phyloP scores from a whole-genome alignment of 2,329 filamentous ascomycete genomes.

The Anisogramma anomala region DNA sequence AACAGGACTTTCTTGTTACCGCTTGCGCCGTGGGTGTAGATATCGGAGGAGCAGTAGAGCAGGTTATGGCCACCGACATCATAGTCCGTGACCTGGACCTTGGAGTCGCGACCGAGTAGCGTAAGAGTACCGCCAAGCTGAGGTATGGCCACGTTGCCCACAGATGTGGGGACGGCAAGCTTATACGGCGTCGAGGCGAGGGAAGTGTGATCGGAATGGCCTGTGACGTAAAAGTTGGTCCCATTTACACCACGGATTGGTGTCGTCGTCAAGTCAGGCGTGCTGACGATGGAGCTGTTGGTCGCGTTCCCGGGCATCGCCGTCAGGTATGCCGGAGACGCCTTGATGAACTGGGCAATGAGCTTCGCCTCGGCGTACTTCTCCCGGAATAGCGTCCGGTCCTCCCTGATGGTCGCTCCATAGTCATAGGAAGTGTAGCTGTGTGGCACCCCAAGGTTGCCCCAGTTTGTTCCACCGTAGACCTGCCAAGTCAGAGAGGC shows the following conservation, averaged over 20 bases:
- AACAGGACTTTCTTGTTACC: conserved; percentile 47
- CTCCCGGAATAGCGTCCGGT: conserved; percentile 54
- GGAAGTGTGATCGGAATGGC: conserved; percentile 56
- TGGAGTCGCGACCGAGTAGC: conserved; percentile 53
- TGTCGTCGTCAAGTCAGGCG: conserved; percentile 46
- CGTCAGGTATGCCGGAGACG: conserved; percentile 57
- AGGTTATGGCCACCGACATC: conserved; percentile 46
- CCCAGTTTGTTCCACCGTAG: conserved; percentile 75
- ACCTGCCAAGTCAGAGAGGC: conserved; percentile 29
- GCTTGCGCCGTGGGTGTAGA: conserved; percentile 59
- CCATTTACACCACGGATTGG: conserved; percentile 45
- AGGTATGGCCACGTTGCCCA: conserved; percentile 45
- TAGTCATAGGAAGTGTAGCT: conserved; percentile 51
- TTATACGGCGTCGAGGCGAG: conserved; percentile 47
- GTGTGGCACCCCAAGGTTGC: conserved; percentile 60
- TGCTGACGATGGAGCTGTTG: conserved; percentile 39
- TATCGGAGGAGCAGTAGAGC: conserved; percentile 58
- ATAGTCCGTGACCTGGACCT: conserved; percentile 57
- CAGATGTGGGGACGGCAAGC: conserved; percentile 49
- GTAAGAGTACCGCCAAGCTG: conserved; percentile 45
- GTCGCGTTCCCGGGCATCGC: conserved; percentile 41
- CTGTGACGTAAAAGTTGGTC: conserved; percentile 51
- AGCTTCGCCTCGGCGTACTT: conserved; percentile 75
- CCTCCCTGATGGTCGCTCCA: conserved; percentile 52
- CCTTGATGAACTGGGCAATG: conserved; percentile 61